Percentiles rank a stretch among this genome's conserved stretches.
Evolutionary conservation across 2,329 filamentous ascomycete species (phyloP).

Genomic region (Diatrype stigma): DNA sequence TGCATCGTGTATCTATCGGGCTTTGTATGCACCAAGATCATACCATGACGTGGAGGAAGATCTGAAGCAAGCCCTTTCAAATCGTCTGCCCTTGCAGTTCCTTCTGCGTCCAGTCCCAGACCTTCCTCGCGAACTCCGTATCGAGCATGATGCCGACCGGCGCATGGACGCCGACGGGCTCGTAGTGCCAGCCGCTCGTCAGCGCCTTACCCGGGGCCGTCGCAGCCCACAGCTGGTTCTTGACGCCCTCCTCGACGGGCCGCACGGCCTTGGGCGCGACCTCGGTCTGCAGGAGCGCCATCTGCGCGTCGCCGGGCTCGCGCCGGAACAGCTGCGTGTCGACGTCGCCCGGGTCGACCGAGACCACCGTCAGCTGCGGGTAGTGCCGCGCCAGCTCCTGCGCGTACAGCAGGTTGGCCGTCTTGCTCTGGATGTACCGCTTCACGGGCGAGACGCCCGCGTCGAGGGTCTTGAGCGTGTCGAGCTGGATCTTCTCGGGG

Average conservation of each 20-base stretch:
- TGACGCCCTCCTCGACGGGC: conserved; percentile 30
- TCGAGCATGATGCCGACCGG: conserved; percentile 15
- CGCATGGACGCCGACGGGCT: conserved; percentile 29
- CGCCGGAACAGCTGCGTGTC: conserved; percentile 18
- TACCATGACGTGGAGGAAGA: too few species aligned
- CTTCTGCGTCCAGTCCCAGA: conserved; percentile 32
- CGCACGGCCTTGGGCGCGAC: conserved; percentile 10
- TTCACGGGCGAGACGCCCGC: neutral
- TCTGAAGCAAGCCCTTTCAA: too few species aligned
- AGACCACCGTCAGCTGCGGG: conserved; percentile 19
- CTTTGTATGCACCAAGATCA: too few species aligned
- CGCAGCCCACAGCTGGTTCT: conserved; percentile 35
- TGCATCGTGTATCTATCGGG: too few species aligned
- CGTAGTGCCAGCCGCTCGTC: conserved; percentile 30
- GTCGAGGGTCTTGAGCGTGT: conserved; percentile 6
- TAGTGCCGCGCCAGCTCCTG: conserved; percentile 24
- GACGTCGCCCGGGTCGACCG: conserved; percentile 26
- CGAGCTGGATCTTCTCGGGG: conserved; percentile 11
- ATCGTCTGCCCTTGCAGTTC: conserved; percentile 19
- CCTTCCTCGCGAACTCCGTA: conserved; percentile 18
- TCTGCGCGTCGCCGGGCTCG: conserved; percentile 9
- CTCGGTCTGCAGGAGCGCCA: conserved; percentile 12
- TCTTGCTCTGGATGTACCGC: conserved; percentile 32
- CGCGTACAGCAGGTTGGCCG: conserved; percentile 30
- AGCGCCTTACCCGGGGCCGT: conserved; percentile 21